Percentiles rank a stretch among this genome's conserved stretches.
Conservation (phyloP, 2,329 filamentous ascomycete species). For the Exophiala sp. region DNA sequence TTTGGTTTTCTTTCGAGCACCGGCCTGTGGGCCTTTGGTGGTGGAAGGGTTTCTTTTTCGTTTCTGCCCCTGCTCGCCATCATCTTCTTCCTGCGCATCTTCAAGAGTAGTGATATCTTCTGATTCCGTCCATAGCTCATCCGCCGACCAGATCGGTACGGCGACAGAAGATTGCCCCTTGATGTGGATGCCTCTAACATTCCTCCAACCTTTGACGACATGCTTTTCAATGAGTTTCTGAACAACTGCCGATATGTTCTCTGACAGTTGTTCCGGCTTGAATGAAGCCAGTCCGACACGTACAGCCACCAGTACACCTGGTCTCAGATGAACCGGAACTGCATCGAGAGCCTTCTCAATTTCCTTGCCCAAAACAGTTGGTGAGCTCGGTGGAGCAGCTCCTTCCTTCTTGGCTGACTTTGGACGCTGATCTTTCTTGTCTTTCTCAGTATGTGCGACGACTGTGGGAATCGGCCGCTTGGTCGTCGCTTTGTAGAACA, state of each 20-base stretch:
- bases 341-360: slow-evolving; percentile 71
- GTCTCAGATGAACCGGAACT: slow-evolving; percentile 76
- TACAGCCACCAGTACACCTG: slow-evolving; percentile 75
- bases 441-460: slow-evolving; percentile 60
- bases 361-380: slow-evolving; percentile 71
- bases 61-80: slow-evolving; percentile 20
- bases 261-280: slow-evolving; percentile 70
- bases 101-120: slow-evolving; percentile 62
- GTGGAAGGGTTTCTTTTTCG: slow-evolving; percentile 25
- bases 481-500: slow-evolving; percentile 77
- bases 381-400: slow-evolving; percentile 51
- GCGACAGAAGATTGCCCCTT: slow-evolving; percentile 86
- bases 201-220: slow-evolving; percentile 82
- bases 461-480: slow-evolving; percentile 86
- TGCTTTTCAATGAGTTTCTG: slow-evolving; percentile 70
- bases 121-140: slow-evolving; percentile 83
- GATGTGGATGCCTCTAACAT: slow-evolving; percentile 79
- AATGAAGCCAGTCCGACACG: slow-evolving; percentile 74
- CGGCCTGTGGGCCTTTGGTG: slow-evolving; percentile 25
- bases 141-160: slow-evolving; percentile 89
- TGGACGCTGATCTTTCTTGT: slow-evolving; percentile 53
- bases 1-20: slow-evolving; percentile 25
- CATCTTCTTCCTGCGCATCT: slow-evolving; percentile 32
- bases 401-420: slow-evolving; percentile 41
- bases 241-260: slow-evolving; percentile 74